Conservation (phyloP, 1,139 yeast genomes). For the Scheffersomyces segobiensis region DNA sequence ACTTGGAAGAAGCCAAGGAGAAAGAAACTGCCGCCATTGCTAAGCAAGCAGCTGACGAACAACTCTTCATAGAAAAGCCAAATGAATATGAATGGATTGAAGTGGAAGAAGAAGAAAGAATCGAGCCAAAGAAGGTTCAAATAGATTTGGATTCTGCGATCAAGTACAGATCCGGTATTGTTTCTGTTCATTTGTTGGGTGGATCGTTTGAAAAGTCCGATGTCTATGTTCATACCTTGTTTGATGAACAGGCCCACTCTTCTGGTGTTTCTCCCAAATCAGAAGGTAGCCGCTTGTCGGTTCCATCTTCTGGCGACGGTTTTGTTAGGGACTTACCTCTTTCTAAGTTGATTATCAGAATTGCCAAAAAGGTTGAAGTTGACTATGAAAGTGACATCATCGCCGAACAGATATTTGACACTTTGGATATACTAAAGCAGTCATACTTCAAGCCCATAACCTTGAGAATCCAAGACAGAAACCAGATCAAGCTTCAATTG, state of each 20-base stretch:
- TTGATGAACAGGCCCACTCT: slow-evolving; percentile 67
- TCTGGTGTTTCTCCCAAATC: slow-evolving; percentile 52
- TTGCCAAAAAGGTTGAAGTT: slow-evolving; percentile 52
- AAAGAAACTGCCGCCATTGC: slow-evolving; percentile 37
- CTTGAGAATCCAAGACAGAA: slow-evolving; percentile 46
- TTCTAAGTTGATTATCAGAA: slow-evolving; percentile 56
- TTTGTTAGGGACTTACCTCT: slow-evolving; percentile 71
- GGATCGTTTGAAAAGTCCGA: slow-evolving; percentile 53
- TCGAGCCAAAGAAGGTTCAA: slow-evolving; percentile 45
- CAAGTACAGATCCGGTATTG: slow-evolving; percentile 60
- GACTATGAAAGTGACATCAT: slow-evolving; percentile 48
- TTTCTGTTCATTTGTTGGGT: slow-evolving; percentile 51
- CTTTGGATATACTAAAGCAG: slow-evolving; percentile 52
- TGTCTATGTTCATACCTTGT: slow-evolving; percentile 54
- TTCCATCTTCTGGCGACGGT: slow-evolving; percentile 51
- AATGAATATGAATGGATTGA: slow-evolving; percentile 67
- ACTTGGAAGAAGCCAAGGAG: slow-evolving; percentile 27
- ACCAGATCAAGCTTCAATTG: slow-evolving; percentile 47
- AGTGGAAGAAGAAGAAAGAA: slow-evolving; percentile 46
- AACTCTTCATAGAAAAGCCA: slow-evolving; percentile 57
- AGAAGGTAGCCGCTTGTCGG: slow-evolving; percentile 39
- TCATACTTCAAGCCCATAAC: slow-evolving; percentile 48
- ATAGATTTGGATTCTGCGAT: slow-evolving; percentile 55
- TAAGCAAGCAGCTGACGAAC: slow-evolving; percentile 41
- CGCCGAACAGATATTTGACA: slow-evolving; percentile 48